Conservation (phyloP, 148 eudicot species). For the Fagopyrum tataricum region DNA sequence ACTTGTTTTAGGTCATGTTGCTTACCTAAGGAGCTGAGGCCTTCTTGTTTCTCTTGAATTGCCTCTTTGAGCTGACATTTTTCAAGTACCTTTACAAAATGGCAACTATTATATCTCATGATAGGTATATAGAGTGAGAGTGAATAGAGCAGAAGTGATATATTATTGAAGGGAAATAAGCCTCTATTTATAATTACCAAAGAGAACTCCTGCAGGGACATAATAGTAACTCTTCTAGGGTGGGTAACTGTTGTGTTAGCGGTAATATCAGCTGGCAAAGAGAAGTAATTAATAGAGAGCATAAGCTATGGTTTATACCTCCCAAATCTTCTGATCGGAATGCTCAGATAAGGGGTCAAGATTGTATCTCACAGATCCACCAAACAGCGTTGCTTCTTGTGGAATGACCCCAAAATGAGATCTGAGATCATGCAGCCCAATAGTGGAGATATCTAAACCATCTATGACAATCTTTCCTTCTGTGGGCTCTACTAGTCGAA, state of each 20-base stretch:
- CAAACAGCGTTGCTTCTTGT: slow-evolving; percentile 17
- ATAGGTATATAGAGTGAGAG: no score
- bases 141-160: no score
- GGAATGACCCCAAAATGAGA: slow-evolving; percentile 16
- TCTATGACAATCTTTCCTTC: slow-evolving; percentile 16
- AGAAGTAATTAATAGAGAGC: not conserved
- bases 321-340: slow-evolving; percentile 33
- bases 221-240: no score
- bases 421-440: slow-evolving; percentile 19
- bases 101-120: not conserved
- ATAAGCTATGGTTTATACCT: slow-evolving; percentile 15
- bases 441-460: slow-evolving; percentile 14
- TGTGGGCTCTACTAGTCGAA: slow-evolving; percentile 21
- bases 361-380: slow-evolving; percentile 35
- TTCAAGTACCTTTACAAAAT: slow-evolving; percentile 25
- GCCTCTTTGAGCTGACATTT: slow-evolving; percentile 36
- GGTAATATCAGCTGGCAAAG: no score
- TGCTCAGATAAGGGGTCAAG: slow-evolving; percentile 37
- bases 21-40: slow-evolving; percentile 37
- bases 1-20: not conserved
- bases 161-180: no score
- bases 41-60: slow-evolving; percentile 29
- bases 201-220: no score
- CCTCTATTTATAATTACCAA: no score
- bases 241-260: no score